These are phyloP conservation scores for Trametes hirsuta DNA, from an alignment of 1,284 basidiomycete genomes.

Conservation along the genomic window DNA sequence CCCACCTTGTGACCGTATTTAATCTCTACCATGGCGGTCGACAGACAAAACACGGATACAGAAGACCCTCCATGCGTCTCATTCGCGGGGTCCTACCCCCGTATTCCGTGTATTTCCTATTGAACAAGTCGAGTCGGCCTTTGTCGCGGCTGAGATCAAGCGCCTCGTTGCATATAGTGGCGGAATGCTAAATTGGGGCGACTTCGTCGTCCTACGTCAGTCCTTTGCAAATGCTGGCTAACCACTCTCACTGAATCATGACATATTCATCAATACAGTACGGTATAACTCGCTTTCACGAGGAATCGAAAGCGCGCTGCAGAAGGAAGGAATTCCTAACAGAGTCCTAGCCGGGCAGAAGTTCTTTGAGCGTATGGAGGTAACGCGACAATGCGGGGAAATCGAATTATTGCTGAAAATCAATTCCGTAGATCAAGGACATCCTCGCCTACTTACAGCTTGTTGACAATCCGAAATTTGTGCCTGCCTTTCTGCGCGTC, in stretches of 20 bases:
- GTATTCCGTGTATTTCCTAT: conserved; percentile 49
- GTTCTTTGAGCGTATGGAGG: conserved; percentile 87
- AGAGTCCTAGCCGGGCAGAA: conserved; percentile 82
- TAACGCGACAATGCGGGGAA: conserved; percentile 26
- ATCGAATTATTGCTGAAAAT: no score
- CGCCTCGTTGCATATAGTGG: conserved; percentile 76
- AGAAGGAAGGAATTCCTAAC: conserved; percentile 79
- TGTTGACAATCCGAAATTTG: conserved; percentile 80
- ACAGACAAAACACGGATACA: conserved; percentile 73
- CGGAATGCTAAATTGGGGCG: conserved; percentile 71
- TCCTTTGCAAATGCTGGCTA: conserved; percentile 12
- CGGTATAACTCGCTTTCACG: conserved; percentile 87
- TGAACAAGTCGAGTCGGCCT: conserved; percentile 67
- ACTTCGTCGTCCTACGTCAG: conserved; percentile 82
- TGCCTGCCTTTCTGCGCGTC: conserved; percentile 77
- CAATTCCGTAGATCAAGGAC: conserved; percentile 71
- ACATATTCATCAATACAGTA: conserved; percentile 46
- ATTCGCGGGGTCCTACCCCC: conserved; percentile 66
- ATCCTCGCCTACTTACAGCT: conserved; percentile 87
- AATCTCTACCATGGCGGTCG: background rate
- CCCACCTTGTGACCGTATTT: background rate
- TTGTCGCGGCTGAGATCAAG: conserved; percentile 83
- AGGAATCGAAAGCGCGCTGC: conserved; percentile 76
- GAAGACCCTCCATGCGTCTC: conserved; percentile 78
- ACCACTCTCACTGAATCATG: background rate